Evolutionary conservation across 2,329 filamentous ascomycete species (phyloP), one percentile per base, ranked within the genome.

Genomic region (Beauveria australis): DNA sequence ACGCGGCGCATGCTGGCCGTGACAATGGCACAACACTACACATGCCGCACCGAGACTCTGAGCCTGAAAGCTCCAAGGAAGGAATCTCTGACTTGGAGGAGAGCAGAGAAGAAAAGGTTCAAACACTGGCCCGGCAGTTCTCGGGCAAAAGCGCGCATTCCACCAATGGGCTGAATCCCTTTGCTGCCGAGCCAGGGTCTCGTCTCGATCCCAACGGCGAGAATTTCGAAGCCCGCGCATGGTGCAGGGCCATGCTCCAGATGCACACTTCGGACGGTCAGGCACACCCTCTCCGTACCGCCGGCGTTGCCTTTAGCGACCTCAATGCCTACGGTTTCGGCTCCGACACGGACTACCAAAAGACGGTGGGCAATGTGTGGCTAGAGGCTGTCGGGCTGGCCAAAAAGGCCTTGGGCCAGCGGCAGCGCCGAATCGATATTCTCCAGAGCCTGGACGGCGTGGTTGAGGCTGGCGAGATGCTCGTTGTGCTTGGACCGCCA

Each of bases 401-500:
- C 10, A 41, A 14, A 16, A 22, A 19, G 18, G 12, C 40, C 8
- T 14, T 53, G 18, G 16, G 18, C 51, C 14, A 14, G 26, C n/a
- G 19, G 0, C 30, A 53, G 51, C 18, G n/a, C 33, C n/a, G 30
- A 7, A 41, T 53, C 51, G 33, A 37, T 12, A 37, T 37, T 37
- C 33, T 37, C 12, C 33, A 37, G 12, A 37, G 12, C 33, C 12
- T 37, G 33, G 33, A 37, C 33, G 33, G 33, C 2, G 10, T 37
- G 33, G 33, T 37, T 14, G 33, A 37, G 51, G 30, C 28, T 82
- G 81, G 81, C 18, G 81, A 84, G 72, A 79, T 83, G 76, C 70
- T 83, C 28, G 76, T 82, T 8, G 81, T 83, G 14, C 75, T 84
- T 2, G 81, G 81, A 16, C 80, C 79, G 53, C 81, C 81, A 9